Evolutionary conservation across 2,329 filamentous ascomycete species (phyloP).

Genomic region (Immersiporthe knoxdaviesiana): DNA sequence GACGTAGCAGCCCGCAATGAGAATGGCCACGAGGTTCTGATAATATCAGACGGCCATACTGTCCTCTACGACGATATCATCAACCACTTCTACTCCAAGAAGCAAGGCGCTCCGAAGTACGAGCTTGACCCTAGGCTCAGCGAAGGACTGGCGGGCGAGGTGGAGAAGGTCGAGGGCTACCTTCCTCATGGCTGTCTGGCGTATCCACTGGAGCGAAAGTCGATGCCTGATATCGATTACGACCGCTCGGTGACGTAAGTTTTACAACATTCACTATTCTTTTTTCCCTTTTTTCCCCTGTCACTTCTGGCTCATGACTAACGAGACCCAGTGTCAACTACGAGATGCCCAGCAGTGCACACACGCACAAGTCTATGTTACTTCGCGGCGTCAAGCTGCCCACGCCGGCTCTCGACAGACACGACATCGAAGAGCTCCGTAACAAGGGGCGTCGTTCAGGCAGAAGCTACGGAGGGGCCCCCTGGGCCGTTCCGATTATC

Average conservation of each 20-base stretch:
- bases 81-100: slow-evolving; percentile 89
- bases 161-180: slow-evolving; percentile 82
- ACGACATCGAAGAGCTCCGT: slow-evolving; percentile 75
- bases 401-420: slow-evolving; percentile 70
- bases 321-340: slow-evolving; percentile 72
- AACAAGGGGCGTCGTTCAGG: slow-evolving; percentile 67
- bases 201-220: slow-evolving; percentile 73
- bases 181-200: slow-evolving; percentile 80
- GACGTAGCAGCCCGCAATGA: slow-evolving; percentile 81
- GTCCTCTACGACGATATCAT: slow-evolving; percentile 82
- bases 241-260: slow-evolving; percentile 83
- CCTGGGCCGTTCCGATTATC: slow-evolving; percentile 45
- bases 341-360: slow-evolving; percentile 72
- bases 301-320: slow-evolving; percentile 33
- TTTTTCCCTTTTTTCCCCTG: slow-evolving; percentile 8
- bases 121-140: slow-evolving; percentile 76
- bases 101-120: slow-evolving; percentile 67
- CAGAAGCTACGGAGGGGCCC: slow-evolving; percentile 73
- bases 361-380: slow-evolving; percentile 91
- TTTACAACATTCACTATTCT: slow-evolving; percentile 1
- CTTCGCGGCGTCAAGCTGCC: slow-evolving; percentile 80
- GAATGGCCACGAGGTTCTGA: slow-evolving; percentile 77
- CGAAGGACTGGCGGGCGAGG: slow-evolving; percentile 76
- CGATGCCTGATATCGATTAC: slow-evolving; percentile 78
- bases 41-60: slow-evolving; percentile 82